These are phyloP conservation scores for Sporothrix globosa DNA, from an alignment of 2,329 filamentous ascomycete genomes.

Conservation along the genomic window DNA sequence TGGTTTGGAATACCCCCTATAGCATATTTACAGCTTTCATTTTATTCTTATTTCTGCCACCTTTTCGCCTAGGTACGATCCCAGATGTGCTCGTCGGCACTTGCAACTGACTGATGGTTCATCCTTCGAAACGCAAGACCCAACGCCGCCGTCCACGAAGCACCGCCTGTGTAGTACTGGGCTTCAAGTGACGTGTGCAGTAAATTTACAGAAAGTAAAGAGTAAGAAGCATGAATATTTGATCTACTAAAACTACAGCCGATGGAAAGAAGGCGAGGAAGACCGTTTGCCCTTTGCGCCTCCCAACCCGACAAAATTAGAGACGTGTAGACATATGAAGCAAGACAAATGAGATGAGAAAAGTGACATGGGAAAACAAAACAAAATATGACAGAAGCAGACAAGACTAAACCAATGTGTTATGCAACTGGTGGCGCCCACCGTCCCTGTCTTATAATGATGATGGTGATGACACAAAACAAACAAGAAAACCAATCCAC, in stretches of 20 bases:
- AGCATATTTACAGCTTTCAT: constrained; percentile 22
- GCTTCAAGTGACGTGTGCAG: too few species aligned
- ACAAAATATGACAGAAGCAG: constrained; percentile 22
- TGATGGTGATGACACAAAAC: constrained; percentile 18
- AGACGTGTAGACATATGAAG: constrained; percentile 1
- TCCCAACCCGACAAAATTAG: constrained; percentile 14
- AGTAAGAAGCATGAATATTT: constrained; percentile 10
- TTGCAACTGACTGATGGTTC: too few species aligned
- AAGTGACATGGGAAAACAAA: neutral
- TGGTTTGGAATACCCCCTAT: constrained; percentile 31
- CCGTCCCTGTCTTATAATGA: neutral
- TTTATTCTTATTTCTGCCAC: constrained; percentile 7
- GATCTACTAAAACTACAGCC: constrained; percentile 31
- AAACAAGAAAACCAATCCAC: neutral
- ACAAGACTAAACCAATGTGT: constrained; percentile 16
- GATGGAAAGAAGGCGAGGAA: neutral
- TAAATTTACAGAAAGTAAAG: too few species aligned
- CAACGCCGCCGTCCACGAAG: too few species aligned
- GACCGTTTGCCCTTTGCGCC: neutral
- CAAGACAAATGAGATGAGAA: constrained; percentile 12
- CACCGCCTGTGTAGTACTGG: too few species aligned
- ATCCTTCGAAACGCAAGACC: too few species aligned
- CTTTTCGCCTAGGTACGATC: neutral
- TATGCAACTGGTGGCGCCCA: constrained; percentile 15
- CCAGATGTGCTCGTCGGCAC: too few species aligned